Conservation (phyloP, 1,284 basidiomycete species). For the Ceratobasidium sp. region DNA sequence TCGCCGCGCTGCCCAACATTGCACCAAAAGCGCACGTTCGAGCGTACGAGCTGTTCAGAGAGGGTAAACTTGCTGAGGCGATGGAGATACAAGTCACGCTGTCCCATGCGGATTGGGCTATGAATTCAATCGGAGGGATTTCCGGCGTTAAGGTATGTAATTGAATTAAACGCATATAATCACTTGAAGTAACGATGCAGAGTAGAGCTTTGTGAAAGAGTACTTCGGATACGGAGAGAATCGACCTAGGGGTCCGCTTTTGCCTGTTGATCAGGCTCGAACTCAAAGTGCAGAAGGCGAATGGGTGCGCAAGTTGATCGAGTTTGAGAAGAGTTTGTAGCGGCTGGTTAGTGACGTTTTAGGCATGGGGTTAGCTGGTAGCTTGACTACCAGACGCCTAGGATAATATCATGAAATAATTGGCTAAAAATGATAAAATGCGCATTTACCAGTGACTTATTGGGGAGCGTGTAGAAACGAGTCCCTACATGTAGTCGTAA, state of each 20-base stretch:
- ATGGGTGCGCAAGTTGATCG: constrained; percentile 71
- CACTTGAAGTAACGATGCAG: background rate
- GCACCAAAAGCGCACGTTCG: constrained; percentile 53
- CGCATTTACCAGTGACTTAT: too few species aligned
- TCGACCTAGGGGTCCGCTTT: constrained; percentile 72
- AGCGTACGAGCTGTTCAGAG: constrained; percentile 52
- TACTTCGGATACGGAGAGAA: constrained; percentile 78
- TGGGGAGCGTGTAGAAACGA: too few species aligned
- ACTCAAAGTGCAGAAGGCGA: constrained; percentile 59
- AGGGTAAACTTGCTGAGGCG: constrained; percentile 46
- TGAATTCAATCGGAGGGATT: constrained; percentile 77
- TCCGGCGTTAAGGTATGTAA: constrained; percentile 71
- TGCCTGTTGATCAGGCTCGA: constrained; percentile 59
- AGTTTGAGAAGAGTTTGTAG: constrained; percentile 70
- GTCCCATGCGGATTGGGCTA: constrained; percentile 79
- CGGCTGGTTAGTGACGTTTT: too few species aligned
- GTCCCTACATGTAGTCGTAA: too few species aligned
- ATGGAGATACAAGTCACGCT: constrained; percentile 63
- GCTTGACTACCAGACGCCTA: too few species aligned
- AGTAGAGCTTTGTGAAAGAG: constrained; percentile 66
- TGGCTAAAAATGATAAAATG: too few species aligned
- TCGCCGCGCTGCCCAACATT: constrained; percentile 57
- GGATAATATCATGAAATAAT: too few species aligned
- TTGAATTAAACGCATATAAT: background rate
- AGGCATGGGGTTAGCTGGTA: too few species aligned